Evolutionary conservation across 768 basidiomycete genomes (phyloP).

Genomic region (Gyrodon lividus): DNA sequence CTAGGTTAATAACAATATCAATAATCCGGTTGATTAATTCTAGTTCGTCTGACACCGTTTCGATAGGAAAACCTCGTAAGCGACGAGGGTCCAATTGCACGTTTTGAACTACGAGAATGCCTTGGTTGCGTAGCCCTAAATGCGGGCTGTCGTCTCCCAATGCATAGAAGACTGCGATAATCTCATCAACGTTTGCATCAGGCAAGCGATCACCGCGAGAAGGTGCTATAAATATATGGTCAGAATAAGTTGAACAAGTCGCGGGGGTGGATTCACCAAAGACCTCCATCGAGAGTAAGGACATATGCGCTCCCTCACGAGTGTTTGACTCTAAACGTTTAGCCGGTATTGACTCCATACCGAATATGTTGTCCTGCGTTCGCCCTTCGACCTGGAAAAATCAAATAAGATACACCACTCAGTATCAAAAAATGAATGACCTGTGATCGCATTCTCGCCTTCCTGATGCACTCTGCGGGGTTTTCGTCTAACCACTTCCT

Average conservation of each 20-base stretch:
- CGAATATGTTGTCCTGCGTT: constrained; percentile 73
- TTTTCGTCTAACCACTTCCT: constrained; percentile 50
- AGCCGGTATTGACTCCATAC: constrained; percentile 57
- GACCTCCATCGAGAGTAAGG: constrained; percentile 77
- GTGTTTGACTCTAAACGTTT: constrained; percentile 38
- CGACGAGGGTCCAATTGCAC: constrained; percentile 39
- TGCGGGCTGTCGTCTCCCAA: constrained; percentile 47
- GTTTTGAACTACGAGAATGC: constrained; percentile 54
- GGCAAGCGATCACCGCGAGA: constrained; percentile 61
- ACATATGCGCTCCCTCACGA: constrained; percentile 73
- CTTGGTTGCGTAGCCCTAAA: constrained; percentile 35
- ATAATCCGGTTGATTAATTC: constrained; percentile 77
- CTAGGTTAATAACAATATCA: constrained; percentile 71
- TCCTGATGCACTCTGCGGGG: constrained; percentile 13
- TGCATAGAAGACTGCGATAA: constrained; percentile 72
- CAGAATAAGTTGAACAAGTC: background rate
- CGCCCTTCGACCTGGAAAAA: constrained; percentile 61
- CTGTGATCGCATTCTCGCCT: constrained; percentile 47
- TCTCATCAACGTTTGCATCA: constrained; percentile 53
- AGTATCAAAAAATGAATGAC: constrained; percentile 27
- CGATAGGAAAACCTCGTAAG: constrained; percentile 45
- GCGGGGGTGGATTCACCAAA: constrained; percentile 59
- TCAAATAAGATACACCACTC: background rate
- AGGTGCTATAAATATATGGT: constrained; percentile 42
- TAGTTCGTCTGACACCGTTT: constrained; percentile 65